Percentiles rank a stretch among this genome's conserved stretches.
Evolutionary conservation across 2,329 filamentous ascomycete species (phyloP).

Genomic region (Rutstroemia sp.): DNA sequence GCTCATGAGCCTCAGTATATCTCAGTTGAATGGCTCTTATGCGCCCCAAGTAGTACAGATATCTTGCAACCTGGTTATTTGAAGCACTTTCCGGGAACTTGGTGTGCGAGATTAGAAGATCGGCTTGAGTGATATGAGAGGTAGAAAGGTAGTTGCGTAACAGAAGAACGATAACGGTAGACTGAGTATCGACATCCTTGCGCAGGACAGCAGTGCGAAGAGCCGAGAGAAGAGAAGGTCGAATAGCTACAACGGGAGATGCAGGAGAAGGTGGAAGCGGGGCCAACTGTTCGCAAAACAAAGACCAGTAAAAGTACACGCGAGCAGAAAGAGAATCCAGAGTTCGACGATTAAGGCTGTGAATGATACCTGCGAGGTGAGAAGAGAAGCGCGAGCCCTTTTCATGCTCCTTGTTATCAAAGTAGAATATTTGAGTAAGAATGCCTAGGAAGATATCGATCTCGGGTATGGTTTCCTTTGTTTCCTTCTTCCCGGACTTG

Average conservation of each 20-base stretch:
- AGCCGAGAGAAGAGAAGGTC: conserved; percentile 77
- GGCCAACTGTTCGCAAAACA: conserved; percentile 87
- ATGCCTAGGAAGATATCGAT: conserved; percentile 86
- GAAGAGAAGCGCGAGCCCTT: conserved; percentile 79
- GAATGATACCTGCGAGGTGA: conserved; percentile 75
- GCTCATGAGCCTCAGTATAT: conserved; percentile 94
- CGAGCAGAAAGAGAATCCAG: conserved; percentile 90
- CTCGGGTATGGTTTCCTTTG: conserved; percentile 76
- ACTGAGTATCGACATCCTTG: conserved; percentile 96
- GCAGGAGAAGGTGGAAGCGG: conserved; percentile 84
- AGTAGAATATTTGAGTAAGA: conserved; percentile 77
- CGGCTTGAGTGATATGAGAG: conserved; percentile 93
- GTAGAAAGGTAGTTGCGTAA: conserved; percentile 94
- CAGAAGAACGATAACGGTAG: conserved; percentile 87
- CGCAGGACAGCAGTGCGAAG: conserved; percentile 91
- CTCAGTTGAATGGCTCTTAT: conserved; percentile 94
- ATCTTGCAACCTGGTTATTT: conserved; percentile 96
- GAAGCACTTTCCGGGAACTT: conserved; percentile 90
- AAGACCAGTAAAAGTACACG: conserved; percentile 95
- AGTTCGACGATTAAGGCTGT: conserved; percentile 84
- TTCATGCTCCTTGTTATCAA: conserved; percentile 75
- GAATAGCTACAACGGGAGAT: conserved; percentile 79
- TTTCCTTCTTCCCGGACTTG: conserved; percentile 52
- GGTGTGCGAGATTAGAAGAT: conserved; percentile 90
- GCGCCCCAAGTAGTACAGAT: conserved; percentile 93